A percentile compares a stretch with the other conserved stretches of the same genome.
These are phyloP conservation scores for Lentinus tigrinus DNA, from an alignment of 768 basidiomycete species.

Conservation along the genomic window DNA sequence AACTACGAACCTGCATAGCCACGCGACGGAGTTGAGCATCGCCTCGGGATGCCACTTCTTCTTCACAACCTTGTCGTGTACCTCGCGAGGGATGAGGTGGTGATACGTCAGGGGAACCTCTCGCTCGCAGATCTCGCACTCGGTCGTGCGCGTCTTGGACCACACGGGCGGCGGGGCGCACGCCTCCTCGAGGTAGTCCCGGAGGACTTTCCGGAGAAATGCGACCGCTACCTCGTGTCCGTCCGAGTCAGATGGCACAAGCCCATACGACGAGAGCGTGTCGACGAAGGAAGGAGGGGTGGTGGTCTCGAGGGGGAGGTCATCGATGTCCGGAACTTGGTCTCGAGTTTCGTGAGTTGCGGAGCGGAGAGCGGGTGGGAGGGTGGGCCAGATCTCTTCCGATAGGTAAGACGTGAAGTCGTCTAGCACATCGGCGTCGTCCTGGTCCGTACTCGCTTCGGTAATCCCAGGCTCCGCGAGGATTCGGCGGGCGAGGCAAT, in stretches of 20 bases:
- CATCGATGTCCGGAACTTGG: slow-evolving; percentile 34
- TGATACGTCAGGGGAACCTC: slow-evolving; percentile 59
- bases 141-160: slow-evolving; percentile 48
- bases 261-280: slow-evolving; percentile 49
- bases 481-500: slow-evolving; percentile 43
- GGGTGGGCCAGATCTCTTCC: slow-evolving; percentile 45
- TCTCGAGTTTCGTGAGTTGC: slow-evolving; percentile 40
- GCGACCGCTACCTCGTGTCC: slow-evolving; percentile 41
- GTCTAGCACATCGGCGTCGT: slow-evolving; percentile 38
- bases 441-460: neutral
- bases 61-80: slow-evolving; percentile 54
- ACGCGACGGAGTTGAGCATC: slow-evolving; percentile 57
- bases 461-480: slow-evolving; percentile 29
- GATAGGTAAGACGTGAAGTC: slow-evolving; percentile 56
- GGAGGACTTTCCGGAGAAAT: slow-evolving; percentile 42
- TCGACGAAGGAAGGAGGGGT: slow-evolving; percentile 45
- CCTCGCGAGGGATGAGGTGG: slow-evolving; percentile 56
- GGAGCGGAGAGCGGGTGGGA: slow-evolving; percentile 36
- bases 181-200: slow-evolving; percentile 43
- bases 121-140: slow-evolving; percentile 63
- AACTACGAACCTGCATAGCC: slow-evolving; percentile 47
- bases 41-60: slow-evolving; percentile 54
- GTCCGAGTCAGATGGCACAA: slow-evolving; percentile 22
- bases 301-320: slow-evolving; percentile 35
- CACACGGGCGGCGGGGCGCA: slow-evolving; percentile 52